Conservation (phyloP, 2,329 filamentous ascomycete species). For the Meredithiella fracta region DNA sequence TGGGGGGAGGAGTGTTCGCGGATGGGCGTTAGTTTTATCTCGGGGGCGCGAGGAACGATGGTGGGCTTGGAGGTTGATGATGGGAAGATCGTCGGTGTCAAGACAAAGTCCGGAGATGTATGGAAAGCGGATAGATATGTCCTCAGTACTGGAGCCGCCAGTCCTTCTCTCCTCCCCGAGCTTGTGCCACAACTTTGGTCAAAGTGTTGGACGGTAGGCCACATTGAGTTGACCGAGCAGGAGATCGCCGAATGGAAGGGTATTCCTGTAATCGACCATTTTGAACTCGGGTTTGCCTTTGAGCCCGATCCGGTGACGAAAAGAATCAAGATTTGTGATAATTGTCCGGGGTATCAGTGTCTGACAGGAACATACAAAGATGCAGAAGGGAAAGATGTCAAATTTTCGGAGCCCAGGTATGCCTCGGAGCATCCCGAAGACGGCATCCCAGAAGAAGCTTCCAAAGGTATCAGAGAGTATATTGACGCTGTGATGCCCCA, state of each 20-base stretch:
- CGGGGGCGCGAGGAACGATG: constrained; percentile 20
- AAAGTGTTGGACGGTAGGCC: constrained; percentile 33
- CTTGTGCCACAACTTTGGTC: constrained; percentile 20
- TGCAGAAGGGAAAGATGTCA: constrained; percentile 10
- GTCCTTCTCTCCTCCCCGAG: constrained; percentile 45
- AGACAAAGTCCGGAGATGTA: constrained; percentile 22
- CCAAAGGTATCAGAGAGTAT: constrained; percentile 11
- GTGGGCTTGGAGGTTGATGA: constrained; percentile 16
- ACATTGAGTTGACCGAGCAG: constrained; percentile 40
- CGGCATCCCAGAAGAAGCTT: constrained; percentile 14
- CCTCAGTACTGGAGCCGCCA: constrained; percentile 50
- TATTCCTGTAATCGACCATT: constrained; percentile 35
- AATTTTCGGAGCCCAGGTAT: constrained; percentile 15
- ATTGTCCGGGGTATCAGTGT: constrained; percentile 15
- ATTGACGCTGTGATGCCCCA: constrained; percentile 17
- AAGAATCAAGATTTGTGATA: constrained; percentile 16
- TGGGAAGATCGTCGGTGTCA: constrained; percentile 17
- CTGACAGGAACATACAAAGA: constrained; percentile 7
- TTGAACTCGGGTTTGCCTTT: constrained; percentile 16
- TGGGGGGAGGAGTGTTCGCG: constrained; percentile 15
- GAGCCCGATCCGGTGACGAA: constrained; percentile 15
- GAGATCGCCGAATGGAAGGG: constrained; percentile 37
- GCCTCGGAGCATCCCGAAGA: constrained; percentile 12
- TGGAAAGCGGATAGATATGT: constrained; percentile 43
- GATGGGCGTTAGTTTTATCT: constrained; percentile 21